These are phyloP conservation scores for Hyparrhenia diplandra DNA, from an alignment of 176 grass and related monocot genomes.

Conservation along the genomic window DNA sequence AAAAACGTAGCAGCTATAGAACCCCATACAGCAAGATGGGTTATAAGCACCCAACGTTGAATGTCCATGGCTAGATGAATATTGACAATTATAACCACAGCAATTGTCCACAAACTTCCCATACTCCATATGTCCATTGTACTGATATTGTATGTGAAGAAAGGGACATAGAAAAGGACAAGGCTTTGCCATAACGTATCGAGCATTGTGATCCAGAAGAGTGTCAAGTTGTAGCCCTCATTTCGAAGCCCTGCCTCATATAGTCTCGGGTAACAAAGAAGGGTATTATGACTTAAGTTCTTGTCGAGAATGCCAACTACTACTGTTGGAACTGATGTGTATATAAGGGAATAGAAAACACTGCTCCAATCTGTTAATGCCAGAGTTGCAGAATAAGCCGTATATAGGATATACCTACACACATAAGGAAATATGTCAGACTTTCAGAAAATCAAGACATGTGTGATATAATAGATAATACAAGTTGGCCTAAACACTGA, in stretches of 20 bases:
- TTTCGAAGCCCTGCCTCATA: constrained; percentile 90
- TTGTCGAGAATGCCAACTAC: constrained; percentile 97
- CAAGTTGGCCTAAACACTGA: neutral
- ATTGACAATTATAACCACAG: constrained; percentile 96
- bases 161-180: constrained; percentile 96
- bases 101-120: constrained; percentile 97
- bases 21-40: constrained; percentile 93
- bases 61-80: constrained; percentile 98
- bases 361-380: constrained; percentile 99
- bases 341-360: constrained; percentile 99
- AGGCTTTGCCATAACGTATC: constrained; percentile 99
- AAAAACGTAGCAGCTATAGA: constrained; percentile 92
- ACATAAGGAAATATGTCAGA: neutral
- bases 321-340: constrained; percentile 91
- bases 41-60: constrained; percentile 84
- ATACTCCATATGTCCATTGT: constrained; percentile 98
- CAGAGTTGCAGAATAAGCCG: constrained; percentile 92
- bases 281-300: constrained; percentile 91
- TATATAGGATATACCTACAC: constrained; percentile 87
- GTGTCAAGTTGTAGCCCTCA: constrained; percentile 88
- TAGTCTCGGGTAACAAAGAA: constrained; percentile 88
- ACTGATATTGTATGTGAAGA: constrained; percentile 86
- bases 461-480: neutral
- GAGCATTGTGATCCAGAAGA: constrained; percentile 99
- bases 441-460: neutral